These are phyloP conservation scores for Scheffersomyces lignosus DNA, from an alignment of 805 yeast genomes.

Conservation along the genomic window DNA sequence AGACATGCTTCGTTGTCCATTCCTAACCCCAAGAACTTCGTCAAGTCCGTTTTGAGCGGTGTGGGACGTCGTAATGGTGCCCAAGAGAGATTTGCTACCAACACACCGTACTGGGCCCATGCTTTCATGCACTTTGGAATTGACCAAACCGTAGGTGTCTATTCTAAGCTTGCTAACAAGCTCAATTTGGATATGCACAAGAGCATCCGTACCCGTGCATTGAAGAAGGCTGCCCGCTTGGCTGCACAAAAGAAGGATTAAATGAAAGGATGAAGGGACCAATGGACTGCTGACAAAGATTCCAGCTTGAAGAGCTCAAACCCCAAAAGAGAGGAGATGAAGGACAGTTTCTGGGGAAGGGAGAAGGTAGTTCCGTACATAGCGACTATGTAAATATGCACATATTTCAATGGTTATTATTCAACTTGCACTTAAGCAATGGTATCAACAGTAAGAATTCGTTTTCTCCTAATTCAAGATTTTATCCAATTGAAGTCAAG, in stretches of 20 bases:
- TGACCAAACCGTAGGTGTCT: constrained; percentile 80
- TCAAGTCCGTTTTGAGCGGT: constrained; percentile 61
- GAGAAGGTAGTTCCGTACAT: too few relatives aligned
- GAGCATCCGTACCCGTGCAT: constrained; percentile 77
- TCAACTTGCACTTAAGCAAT: too few relatives aligned
- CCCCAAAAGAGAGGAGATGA: too few relatives aligned
- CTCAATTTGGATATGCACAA: constrained; percentile 77
- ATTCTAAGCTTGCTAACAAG: constrained; percentile 63
- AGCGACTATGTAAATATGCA: too few relatives aligned
- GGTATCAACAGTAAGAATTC: too few relatives aligned
- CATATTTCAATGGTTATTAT: too few relatives aligned
- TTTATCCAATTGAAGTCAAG: too few relatives aligned
- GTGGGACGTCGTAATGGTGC: constrained; percentile 91
- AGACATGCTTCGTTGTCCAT: constrained; percentile 70
- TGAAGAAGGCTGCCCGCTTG: constrained; percentile 62
- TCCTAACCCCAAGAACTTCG: constrained; percentile 83
- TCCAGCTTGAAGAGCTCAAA: background rate
- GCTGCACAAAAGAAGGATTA: constrained; percentile 25
- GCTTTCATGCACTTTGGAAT: constrained; percentile 87
- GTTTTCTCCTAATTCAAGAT: too few relatives aligned
- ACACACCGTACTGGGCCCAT: constrained; percentile 92
- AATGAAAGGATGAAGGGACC: background rate
- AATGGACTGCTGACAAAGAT: background rate
- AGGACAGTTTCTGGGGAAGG: too few relatives aligned
- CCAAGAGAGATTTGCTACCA: constrained; percentile 82